phyloP scores from a whole-genome alignment of 371 early-diverging fungal genomes.

The Syncephalastrum racemosum region DNA sequence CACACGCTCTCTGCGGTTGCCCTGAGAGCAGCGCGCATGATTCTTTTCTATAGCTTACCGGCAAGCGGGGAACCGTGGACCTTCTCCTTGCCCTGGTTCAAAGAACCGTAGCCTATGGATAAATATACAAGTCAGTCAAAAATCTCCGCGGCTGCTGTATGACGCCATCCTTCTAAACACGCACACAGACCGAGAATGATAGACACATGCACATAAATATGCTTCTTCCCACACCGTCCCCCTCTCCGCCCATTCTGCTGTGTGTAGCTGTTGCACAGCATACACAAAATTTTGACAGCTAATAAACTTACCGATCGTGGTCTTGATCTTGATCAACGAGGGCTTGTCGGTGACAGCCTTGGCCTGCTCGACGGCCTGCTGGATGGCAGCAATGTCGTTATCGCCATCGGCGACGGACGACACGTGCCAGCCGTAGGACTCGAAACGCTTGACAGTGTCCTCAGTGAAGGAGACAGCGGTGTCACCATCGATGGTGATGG shows the following conservation, averaged over 20 bases:
- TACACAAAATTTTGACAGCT: slow-evolving; percentile 5
- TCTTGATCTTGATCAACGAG: slow-evolving; percentile 83
- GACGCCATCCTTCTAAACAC: slow-evolving; percentile 6
- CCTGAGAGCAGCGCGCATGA: too few species aligned
- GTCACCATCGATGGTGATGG: slow-evolving; percentile 95
- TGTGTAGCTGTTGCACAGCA: too few species aligned
- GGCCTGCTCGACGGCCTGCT: slow-evolving; percentile 75
- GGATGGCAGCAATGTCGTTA: slow-evolving; percentile 70
- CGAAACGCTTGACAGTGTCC: slow-evolving; percentile 88
- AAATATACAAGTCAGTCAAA: slow-evolving; percentile 3
- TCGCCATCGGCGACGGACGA: slow-evolving; percentile 83
- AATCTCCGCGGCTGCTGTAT: slow-evolving; percentile 3
- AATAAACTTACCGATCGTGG: slow-evolving; percentile 69
- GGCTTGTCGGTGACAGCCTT: slow-evolving; percentile 87
- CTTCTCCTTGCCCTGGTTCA: slow-evolving; percentile 82
- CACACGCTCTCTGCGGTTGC: neutral
- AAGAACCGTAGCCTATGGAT: slow-evolving; percentile 66
- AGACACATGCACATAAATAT: neutral
- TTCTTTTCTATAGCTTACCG: slow-evolving; percentile 15
- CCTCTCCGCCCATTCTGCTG: too few species aligned
- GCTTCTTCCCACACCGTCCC: too few species aligned
- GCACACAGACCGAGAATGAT: neutral
- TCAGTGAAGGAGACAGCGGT: slow-evolving; percentile 94
- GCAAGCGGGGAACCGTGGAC: slow-evolving; percentile 88
- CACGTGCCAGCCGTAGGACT: slow-evolving; percentile 95